phyloP scores from a whole-genome alignment of 1,284 basidiomycete genomes.

The Dichomitus squalens region DNA sequence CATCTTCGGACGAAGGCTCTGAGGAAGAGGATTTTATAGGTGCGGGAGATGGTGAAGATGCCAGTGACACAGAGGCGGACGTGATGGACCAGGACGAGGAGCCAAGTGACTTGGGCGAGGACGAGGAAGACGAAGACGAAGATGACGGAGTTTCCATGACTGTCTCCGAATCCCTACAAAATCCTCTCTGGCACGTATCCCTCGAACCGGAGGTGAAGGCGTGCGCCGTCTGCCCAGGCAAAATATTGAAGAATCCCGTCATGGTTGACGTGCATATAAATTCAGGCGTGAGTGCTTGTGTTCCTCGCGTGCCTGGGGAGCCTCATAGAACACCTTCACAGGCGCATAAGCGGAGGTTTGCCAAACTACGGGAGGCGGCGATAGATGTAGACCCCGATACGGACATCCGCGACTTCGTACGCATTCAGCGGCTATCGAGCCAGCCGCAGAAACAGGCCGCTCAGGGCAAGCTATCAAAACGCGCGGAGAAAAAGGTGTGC shows the following conservation, averaged over 20 bases:
- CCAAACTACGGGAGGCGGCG: conserved; percentile 48
- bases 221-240: conserved; percentile 79
- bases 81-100: conserved; percentile 28
- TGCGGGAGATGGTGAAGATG: conserved; percentile 23
- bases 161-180: conserved; percentile 58
- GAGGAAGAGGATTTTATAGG: conserved; percentile 27
- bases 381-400: conserved; percentile 40
- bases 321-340: conserved; percentile 27
- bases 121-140: conserved; percentile 31
- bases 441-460: conserved; percentile 1
- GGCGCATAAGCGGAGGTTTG: conserved; percentile 64
- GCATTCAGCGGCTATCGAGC: conserved; percentile 25
- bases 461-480: conserved; percentile 44
- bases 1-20: conserved; percentile 30
- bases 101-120: conserved; percentile 33
- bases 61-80: conserved; percentile 30
- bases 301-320: not conserved
- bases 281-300: conserved; percentile 61
- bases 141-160: conserved; percentile 49
- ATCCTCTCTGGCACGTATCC: conserved; percentile 66
- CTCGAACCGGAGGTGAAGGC: conserved; percentile 52
- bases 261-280: conserved; percentile 65
- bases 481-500: conserved; percentile 57
- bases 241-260: conserved; percentile 63
- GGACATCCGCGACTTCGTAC: conserved; percentile 53